Evolutionary conservation across 306 rosid genomes (phyloP).

Genomic region (Lagenaria siceraria): DNA sequence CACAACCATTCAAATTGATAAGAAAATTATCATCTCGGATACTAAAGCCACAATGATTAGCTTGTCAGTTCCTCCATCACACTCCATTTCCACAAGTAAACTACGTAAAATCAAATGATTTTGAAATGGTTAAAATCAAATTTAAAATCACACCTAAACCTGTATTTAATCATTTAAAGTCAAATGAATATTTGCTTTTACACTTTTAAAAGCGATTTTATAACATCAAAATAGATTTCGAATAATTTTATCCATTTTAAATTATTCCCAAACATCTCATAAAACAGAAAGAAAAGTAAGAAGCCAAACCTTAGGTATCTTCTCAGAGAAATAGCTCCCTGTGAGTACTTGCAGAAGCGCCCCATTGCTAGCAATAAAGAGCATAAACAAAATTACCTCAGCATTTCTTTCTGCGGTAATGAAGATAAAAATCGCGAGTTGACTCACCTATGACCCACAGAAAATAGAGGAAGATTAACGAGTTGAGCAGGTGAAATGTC

Average conservation of each 20-base stretch:
- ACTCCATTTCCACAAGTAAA: background rate
- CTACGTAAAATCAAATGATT: background rate
- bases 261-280: background rate
- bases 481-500: slow-evolving; percentile 53
- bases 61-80: background rate
- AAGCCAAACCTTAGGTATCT: slow-evolving; percentile 36
- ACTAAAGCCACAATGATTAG: background rate
- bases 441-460: slow-evolving; percentile 80
- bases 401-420: background rate
- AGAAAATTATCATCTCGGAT: background rate
- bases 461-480: slow-evolving; percentile 54
- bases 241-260: too few species aligned
- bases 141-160: background rate
- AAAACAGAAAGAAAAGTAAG: background rate
- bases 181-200: too few species aligned
- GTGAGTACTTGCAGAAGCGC: slow-evolving; percentile 41
- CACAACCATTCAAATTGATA: slow-evolving; percentile 4
- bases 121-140: background rate
- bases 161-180: too few species aligned
- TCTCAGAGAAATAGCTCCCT: slow-evolving; percentile 37
- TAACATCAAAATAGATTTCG: too few species aligned
- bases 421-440: background rate
- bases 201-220: too few species aligned
- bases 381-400: background rate
- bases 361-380: slow-evolving; percentile 29